phyloP scores from a whole-genome alignment of 352 stramenopile genomes.

The Aphanomyces euteiches region DNA sequence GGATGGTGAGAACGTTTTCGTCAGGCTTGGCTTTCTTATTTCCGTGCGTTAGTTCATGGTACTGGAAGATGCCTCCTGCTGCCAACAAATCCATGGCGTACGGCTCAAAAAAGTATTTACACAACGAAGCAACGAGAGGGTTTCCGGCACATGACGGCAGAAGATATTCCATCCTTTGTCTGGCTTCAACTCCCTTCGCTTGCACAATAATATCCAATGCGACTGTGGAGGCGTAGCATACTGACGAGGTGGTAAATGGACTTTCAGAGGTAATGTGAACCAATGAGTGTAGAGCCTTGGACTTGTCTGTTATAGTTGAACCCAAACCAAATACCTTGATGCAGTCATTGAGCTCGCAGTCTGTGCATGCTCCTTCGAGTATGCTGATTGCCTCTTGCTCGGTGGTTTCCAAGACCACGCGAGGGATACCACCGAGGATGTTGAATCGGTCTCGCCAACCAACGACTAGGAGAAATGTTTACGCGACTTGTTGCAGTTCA shows the following conservation, averaged over 20 bases:
- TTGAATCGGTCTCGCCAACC: constrained; percentile 25
- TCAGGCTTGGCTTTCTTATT: not conserved
- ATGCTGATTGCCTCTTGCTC: constrained; percentile 31
- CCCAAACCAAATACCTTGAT: constrained; percentile 36
- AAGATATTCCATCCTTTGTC: constrained; percentile 37
- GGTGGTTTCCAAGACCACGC: constrained; percentile 39
- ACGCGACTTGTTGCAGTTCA: constrained; percentile 34
- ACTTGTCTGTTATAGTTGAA: constrained; percentile 35
- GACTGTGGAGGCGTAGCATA: constrained; percentile 39
- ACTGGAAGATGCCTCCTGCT: constrained; percentile 34
- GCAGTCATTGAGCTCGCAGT: constrained; percentile 40
- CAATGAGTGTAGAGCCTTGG: constrained; percentile 37
- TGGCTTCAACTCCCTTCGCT: constrained; percentile 34
- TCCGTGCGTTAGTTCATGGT: constrained; percentile 1
- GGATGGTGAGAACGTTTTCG: not conserved
- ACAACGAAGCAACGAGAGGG: constrained; percentile 37
- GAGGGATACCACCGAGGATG: constrained; percentile 36
- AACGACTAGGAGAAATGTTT: constrained; percentile 31
- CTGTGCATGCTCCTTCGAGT: constrained; percentile 32
- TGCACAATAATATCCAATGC: constrained; percentile 43
- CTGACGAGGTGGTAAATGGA: constrained; percentile 34
- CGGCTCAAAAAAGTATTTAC: constrained; percentile 41
- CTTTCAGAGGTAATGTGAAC: constrained; percentile 41
- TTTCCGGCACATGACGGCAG: constrained; percentile 36
- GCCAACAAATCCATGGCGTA: constrained; percentile 40